Evolutionary conservation across 768 basidiomycete species (phyloP), one percentile per base, ranked within the genome.

Genomic region (Tylopilus rubrobrunneus): DNA sequence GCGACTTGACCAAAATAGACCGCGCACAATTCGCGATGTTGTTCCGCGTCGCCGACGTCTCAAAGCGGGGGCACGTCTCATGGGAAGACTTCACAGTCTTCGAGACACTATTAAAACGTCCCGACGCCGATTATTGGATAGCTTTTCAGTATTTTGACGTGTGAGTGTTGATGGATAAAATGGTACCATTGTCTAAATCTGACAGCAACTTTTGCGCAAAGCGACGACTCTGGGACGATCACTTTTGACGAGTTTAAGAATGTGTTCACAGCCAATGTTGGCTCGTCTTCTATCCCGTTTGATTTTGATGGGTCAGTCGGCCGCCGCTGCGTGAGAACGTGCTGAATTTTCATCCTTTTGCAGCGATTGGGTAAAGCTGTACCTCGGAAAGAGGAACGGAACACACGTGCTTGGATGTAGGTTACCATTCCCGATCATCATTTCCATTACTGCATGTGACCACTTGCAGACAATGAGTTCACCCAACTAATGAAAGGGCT

Each of bases 401-500:
- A 76, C 85, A 37, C 93, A 94, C 67, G 92, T 95, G 55, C 78
- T 97, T 52, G 92, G 92, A 73, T 97, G 94, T 93, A 63, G 64
- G 88, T 78, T 7, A 41, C 21, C 25, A 27, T 45, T 56, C 31
- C 3, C 34, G 7, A 42, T 27, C 29, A 23, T 45, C 10, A 21
- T 53, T 45, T 19, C 25, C 40, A 12, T 28, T 14, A 17, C 53
- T 67, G 48, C 64, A 40, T 42, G 39, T 34, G 39, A 23, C 17
- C 5, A 37, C 57, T 48, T 44, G 9, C 61, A 93, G 89, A 95
- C 74, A 89, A 89, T 68, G 95, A 98, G 72, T 98, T 98, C 74
- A 97, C 94, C 29, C 95, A 98, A 74, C 75, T 98, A 55, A 97
- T 99, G 92, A 98, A 98, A 73, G 96, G 94, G 41, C 81, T 98